Evolutionary conservation across 2,329 filamentous ascomycete species (phyloP).

Genomic region (Talaromyces amestolkiae): DNA sequence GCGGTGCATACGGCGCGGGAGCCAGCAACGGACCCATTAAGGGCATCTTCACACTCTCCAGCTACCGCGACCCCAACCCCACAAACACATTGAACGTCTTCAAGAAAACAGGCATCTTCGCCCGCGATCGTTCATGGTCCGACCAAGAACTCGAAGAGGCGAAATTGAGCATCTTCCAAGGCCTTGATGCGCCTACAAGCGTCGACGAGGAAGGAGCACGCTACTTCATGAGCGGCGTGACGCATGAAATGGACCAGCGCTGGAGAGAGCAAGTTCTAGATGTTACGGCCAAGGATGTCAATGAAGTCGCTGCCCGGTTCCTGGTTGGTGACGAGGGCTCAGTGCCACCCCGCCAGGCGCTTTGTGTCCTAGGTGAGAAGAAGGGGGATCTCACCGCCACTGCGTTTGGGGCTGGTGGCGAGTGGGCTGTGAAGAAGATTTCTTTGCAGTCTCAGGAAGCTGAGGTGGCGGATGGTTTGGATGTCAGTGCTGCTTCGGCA

Average conservation of each 20-base stretch:
- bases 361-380: conserved; percentile 76
- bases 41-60: conserved; percentile 90
- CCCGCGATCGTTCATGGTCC: conserved; percentile 75
- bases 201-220: conserved; percentile 86
- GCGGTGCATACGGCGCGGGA: conserved; percentile 90
- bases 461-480: conserved; percentile 21
- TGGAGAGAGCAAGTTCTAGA: conserved; percentile 82
- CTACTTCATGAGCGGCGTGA: conserved; percentile 79
- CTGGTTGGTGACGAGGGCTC: conserved; percentile 59
- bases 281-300: conserved; percentile 76
- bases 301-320: conserved; percentile 76
- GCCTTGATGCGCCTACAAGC: conserved; percentile 80
- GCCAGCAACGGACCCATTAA: conserved; percentile 77
- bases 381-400: conserved; percentile 61
- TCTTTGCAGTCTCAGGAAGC: conserved; percentile 54
- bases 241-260: conserved; percentile 82
- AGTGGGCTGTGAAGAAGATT: conserved; percentile 75
- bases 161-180: conserved; percentile 91
- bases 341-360: conserved; percentile 53
- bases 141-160: conserved; percentile 89
- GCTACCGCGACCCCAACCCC: conserved; percentile 94
- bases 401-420: conserved; percentile 46
- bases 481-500: conserved; percentile 1
- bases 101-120: conserved; percentile 77
- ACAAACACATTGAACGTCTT: conserved; percentile 84